These are phyloP conservation scores for Lepidium aucheri DNA, from an alignment of 345 rosid genomes.

Conservation along the genomic window DNA sequence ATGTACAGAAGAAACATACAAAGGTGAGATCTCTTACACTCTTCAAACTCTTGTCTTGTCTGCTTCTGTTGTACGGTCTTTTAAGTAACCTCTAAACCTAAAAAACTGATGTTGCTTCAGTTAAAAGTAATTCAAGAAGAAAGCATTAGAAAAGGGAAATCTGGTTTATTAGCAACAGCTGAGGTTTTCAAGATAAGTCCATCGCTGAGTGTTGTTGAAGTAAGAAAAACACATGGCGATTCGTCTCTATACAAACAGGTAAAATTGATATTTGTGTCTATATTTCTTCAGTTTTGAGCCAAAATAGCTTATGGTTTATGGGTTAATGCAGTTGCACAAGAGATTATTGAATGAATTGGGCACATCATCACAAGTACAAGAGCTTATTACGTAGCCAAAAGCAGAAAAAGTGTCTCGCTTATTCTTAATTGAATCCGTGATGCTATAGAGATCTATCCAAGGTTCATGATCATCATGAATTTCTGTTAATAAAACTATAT, in stretches of 20 bases:
- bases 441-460: background rate
- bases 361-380: constrained; percentile 10
- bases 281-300: background rate
- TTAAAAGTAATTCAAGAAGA: constrained; percentile 59
- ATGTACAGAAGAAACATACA: constrained; percentile 63
- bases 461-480: background rate
- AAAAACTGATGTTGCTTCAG: constrained; percentile 28
- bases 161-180: constrained; percentile 50
- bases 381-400: background rate
- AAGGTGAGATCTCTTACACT: constrained; percentile 32
- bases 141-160: constrained; percentile 14
- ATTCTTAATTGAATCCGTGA: background rate
- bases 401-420: background rate
- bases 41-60: background rate
- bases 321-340: constrained; percentile 54
- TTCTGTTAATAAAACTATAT: background rate
- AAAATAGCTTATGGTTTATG: background rate
- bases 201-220: constrained; percentile 61
- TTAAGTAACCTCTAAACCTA: background rate
- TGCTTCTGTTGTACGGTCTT: background rate
- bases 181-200: constrained; percentile 79
- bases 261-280: background rate
- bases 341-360: constrained; percentile 56
- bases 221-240: constrained; percentile 69
- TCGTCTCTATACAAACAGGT: constrained; percentile 71